These are phyloP conservation scores for Saussurea involucrata DNA, from an alignment of 129 eudicot genomes.

Conservation along the genomic window DNA sequence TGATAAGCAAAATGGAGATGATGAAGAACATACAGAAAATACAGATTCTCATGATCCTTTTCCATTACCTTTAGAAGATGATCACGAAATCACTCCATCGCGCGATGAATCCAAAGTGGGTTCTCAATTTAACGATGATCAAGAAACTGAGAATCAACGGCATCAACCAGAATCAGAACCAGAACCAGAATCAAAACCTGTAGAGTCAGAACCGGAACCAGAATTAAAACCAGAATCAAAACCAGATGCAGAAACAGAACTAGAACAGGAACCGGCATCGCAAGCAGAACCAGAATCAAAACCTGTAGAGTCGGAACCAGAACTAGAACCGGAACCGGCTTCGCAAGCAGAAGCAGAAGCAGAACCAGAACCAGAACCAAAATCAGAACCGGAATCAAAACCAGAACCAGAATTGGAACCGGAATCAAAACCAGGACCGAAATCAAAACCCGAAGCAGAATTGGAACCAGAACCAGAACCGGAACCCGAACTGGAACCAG, in stretches of 20 bases:
- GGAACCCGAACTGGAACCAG: background rate
- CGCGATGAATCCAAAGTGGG: conserved; percentile 8
- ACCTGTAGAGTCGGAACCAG: background rate
- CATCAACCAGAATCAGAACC: background rate
- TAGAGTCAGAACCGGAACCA: background rate
- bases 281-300: background rate
- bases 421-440: background rate
- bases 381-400: background rate
- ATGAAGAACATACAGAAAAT: conserved; percentile 15
- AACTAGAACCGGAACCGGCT: background rate
- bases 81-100: background rate
- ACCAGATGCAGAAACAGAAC: background rate
- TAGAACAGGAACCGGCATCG: background rate
- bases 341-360: background rate
- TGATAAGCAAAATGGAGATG: conserved; percentile 30
- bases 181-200: background rate
- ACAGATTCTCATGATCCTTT: conserved; percentile 18
- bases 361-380: background rate
- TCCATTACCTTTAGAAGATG: conserved; percentile 15
- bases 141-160: conserved; percentile 16
- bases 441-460: background rate
- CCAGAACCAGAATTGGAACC: background rate
- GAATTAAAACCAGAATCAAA: background rate
- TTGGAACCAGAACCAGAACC: background rate
- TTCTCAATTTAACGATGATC: conserved; percentile 2